A percentile compares a stretch with the other conserved stretches of the same genome.
These are phyloP conservation scores for Oropetium thomaeum DNA, from an alignment of 176 grass and related monocot genomes.

Conservation along the genomic window DNA sequence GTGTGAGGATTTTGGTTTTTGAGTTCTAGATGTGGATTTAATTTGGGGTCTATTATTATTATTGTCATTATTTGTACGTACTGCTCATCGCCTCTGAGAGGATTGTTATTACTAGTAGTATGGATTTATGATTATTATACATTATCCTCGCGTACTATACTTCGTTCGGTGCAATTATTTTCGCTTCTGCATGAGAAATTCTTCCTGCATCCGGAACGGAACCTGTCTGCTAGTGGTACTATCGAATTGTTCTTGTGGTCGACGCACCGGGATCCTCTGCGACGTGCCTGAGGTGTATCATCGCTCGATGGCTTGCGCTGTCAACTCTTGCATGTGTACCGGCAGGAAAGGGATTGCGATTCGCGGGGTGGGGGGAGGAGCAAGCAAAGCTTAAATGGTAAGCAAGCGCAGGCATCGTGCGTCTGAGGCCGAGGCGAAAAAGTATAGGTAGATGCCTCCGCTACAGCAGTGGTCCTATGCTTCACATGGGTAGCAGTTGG, in stretches of 20 bases:
- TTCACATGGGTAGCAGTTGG: conserved; percentile 27
- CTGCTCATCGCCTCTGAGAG: conserved; percentile 1
- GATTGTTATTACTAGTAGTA: background rate
- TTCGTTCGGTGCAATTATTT: background rate
- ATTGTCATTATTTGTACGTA: background rate
- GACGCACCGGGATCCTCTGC: no score
- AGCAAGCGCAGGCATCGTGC: background rate
- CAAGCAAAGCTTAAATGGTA: background rate
- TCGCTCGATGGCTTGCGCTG: background rate
- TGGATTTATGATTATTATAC: background rate
- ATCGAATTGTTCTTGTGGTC: no score
- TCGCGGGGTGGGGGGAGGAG: no score
- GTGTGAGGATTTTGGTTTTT: conserved; percentile 13
- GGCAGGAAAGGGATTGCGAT: background rate
- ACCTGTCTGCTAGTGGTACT: no score
- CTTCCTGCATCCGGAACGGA: background rate
- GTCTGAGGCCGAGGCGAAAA: background rate
- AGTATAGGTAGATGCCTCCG: background rate
- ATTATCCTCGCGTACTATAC: background rate
- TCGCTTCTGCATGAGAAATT: background rate
- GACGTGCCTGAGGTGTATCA: no score
- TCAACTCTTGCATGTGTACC: background rate
- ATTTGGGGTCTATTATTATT: background rate
- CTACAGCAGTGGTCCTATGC: background rate
- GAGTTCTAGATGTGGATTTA: background rate